Conservation (phyloP, 2,329 filamentous ascomycete genomes). For the Trichoderma aggressivum region DNA sequence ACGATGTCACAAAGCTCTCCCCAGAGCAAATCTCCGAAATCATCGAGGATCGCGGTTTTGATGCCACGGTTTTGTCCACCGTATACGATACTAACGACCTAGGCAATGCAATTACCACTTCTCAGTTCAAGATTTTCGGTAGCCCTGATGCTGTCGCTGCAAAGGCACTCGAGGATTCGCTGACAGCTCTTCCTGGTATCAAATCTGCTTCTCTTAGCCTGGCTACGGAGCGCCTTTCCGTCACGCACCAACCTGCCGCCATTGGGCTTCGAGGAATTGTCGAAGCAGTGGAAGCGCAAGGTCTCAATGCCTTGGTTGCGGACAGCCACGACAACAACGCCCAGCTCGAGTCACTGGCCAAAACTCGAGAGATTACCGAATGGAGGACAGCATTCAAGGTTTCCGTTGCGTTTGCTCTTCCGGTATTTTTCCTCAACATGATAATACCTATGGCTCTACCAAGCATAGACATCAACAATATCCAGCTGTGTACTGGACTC, state of each 20-base stretch:
- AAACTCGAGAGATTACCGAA: conserved; percentile 93
- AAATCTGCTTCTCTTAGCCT: conserved; percentile 70
- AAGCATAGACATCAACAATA: conserved; percentile 69
- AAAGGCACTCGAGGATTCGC: conserved; percentile 63
- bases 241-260: conserved; percentile 68
- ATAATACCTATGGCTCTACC: conserved; percentile 82
- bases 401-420: conserved; percentile 78
- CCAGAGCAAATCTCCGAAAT: conserved; percentile 73
- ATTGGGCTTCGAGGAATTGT: conserved; percentile 81
- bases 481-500: conserved; percentile 67
- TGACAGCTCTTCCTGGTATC: conserved; percentile 67
- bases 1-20: conserved; percentile 69
- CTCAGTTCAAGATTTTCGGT: conserved; percentile 84
- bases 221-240: conserved; percentile 67
- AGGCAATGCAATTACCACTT: conserved; percentile 54
- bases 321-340: conserved; percentile 96
- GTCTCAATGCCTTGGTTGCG: conserved; percentile 84
- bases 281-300: conserved; percentile 73
- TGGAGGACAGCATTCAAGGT: conserved; percentile 80
- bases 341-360: conserved; percentile 90
- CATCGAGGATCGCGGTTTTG: conserved; percentile 89
- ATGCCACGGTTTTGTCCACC: conserved; percentile 77
- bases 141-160: conserved; percentile 69
- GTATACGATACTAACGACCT: conserved; percentile 56
- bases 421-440: conserved; percentile 93